Evolutionary conservation across 352 stramenopile species (phyloP).

Genomic region (Paralagenidium karlingii): DNA sequence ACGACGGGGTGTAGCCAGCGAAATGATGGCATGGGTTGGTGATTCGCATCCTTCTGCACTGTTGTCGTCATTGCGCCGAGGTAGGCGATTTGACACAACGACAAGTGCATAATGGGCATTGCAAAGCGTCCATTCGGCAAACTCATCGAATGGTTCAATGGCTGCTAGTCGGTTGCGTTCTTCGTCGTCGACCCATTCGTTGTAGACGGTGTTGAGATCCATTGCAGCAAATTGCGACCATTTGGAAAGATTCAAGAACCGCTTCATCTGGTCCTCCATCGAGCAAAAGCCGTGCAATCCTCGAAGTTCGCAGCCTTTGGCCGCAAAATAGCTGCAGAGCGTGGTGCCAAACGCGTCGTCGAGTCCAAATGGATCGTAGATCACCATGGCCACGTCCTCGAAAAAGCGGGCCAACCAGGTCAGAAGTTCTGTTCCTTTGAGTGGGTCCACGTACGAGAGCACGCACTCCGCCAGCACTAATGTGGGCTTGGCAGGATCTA

Average conservation of each 20-base stretch:
- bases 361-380: conserved; percentile 53
- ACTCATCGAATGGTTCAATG: conserved; percentile 61
- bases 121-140: conserved; percentile 41
- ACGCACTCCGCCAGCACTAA: conserved; percentile 61
- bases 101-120: conserved; percentile 60
- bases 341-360: conserved; percentile 26
- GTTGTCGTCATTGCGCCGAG: background rate
- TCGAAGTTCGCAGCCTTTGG: conserved; percentile 56
- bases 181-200: conserved; percentile 11
- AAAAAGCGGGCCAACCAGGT: conserved; percentile 25
- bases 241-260: conserved; percentile 12
- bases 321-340: conserved; percentile 44
- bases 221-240: conserved; percentile 33
- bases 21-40: conserved; percentile 14
- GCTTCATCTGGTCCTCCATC: conserved; percentile 20
- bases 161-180: conserved; percentile 30
- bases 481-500: conserved; percentile 28
- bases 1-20: conserved; percentile 5
- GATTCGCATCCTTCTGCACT: conserved; percentile 7
- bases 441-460: conserved; percentile 50
- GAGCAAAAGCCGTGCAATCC: conserved; percentile 19
- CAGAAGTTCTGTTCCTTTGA: conserved; percentile 30
- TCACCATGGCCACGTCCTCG: conserved; percentile 18
- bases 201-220: conserved; percentile 56
- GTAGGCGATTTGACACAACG: conserved; percentile 14